Base-by-base conservation (phyloP, 2,329 filamentous ascomycete species). In the Cladosporium oxysporum region DNA sequence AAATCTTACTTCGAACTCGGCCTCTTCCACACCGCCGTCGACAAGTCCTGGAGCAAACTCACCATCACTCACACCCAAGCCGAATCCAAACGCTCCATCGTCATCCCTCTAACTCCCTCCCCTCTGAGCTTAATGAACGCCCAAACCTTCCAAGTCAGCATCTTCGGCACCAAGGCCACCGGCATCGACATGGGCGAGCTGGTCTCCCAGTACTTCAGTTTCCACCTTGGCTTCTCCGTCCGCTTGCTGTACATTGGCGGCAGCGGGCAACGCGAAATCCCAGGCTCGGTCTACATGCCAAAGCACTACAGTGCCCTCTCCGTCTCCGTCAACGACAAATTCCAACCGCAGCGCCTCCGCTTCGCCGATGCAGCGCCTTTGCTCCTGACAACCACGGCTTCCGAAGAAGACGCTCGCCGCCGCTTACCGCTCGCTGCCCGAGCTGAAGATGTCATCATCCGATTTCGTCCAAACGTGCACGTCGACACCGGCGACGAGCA, bases 121-220 rank as follows among this genome's bases (percentile, higher is more conserved):
- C 74, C 74, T 1, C 67, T 76, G 28, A 72, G 70, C 52, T 57
- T 76, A n/a, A 66, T 76, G 62, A 70, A 69, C 31, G 70, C 73
- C 11, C 65, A 69, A 2, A 69, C 68, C 11, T 76, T 70, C 55
- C 69, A 75, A 47, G 73, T 76, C 60, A 71, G 68, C 66, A 76
- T 76, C 59, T 76, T 76, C 66, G 74, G 74, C 16, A 76, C 74
- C 29, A 71, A 73, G 61, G 74, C 74, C 12, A 68, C 71, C 12
- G 74, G 74, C 33, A 73, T 76, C 49, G 74, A 76, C 55, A 76
- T 76, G 74, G 74, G 74, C 26, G 69, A 71, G n/a, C 71, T 71
- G n/a, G 70, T 69, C 11, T 69, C 73, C 3, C 64, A 69, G 2
- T 76, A 71, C 68, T 76, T 76, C 71, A 71, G 69, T 23, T 65